Evolutionary conservation across 2,329 filamentous ascomycete genomes (phyloP).

Genomic region (Chaetothyriales sp.): DNA sequence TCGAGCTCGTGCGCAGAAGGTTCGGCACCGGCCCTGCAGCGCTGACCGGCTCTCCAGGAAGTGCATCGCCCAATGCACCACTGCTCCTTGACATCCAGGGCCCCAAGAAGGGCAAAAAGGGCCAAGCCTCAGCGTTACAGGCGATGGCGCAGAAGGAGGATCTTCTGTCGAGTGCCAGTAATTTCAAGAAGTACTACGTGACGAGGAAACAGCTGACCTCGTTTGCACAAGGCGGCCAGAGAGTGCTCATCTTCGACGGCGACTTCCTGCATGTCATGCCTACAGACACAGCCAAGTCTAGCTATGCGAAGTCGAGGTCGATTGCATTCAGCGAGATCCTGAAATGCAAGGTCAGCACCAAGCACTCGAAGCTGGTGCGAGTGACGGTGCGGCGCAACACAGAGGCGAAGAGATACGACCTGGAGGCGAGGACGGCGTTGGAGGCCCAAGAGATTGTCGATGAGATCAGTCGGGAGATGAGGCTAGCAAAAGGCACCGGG

Average conservation of each 20-base stretch:
- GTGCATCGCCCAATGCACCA: slow-evolving; percentile 49
- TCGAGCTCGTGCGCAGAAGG: slow-evolving; percentile 46
- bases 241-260: slow-evolving; percentile 47
- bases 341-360: slow-evolving; percentile 48
- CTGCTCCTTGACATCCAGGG: slow-evolving; percentile 35
- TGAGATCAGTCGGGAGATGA: slow-evolving; percentile 46
- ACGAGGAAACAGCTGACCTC: slow-evolving; percentile 51
- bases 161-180: slow-evolving; percentile 26
- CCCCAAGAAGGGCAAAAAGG: slow-evolving; percentile 31
- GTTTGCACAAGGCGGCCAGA: slow-evolving; percentile 45
- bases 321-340: slow-evolving; percentile 50
- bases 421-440: slow-evolving; percentile 42
- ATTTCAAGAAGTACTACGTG: slow-evolving; percentile 49
- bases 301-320: slow-evolving; percentile 40
- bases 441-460: slow-evolving; percentile 48
- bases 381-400: slow-evolving; percentile 46
- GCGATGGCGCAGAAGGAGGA: slow-evolving; percentile 32
- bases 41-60: slow-evolving; percentile 43
- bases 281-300: slow-evolving; percentile 37
- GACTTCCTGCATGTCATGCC: slow-evolving; percentile 54
- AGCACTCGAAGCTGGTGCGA: slow-evolving; percentile 49
- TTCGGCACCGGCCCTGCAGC: slow-evolving; percentile 47
- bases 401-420: slow-evolving; percentile 53
- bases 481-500: slow-evolving; percentile 17
- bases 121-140: slow-evolving; percentile 28